Evolutionary conservation across 2,329 filamentous ascomycete genomes (phyloP).

Genomic region (Verticillium albo-atrum): DNA sequence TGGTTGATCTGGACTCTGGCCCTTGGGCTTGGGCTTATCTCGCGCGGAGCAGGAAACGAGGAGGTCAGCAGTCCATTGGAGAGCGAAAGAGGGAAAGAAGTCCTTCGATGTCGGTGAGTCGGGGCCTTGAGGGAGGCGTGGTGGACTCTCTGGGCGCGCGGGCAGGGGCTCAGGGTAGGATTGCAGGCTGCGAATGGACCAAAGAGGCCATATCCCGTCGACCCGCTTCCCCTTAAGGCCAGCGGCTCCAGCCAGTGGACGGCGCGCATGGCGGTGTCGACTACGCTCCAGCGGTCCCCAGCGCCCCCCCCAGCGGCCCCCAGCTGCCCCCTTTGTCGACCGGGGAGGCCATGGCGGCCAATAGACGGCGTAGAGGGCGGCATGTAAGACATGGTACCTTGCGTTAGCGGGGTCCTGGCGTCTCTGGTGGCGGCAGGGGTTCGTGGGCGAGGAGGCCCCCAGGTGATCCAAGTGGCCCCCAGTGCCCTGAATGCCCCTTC

Average conservation of each 20-base stretch:
- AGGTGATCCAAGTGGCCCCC: not conserved
- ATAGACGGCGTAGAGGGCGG: not conserved
- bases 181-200: slow-evolving; percentile 9
- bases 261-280: not conserved
- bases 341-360: not conserved
- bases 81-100: slow-evolving; percentile 10
- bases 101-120: slow-evolving; percentile 4
- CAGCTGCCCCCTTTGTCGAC: not conserved
- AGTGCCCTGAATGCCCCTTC: not conserved
- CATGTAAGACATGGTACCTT: not conserved
- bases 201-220: slow-evolving; percentile 7
- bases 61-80: slow-evolving; percentile 8
- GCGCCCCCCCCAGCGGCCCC: not conserved
- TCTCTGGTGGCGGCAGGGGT: not conserved
- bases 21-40: slow-evolving; percentile 9
- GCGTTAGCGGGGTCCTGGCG: not conserved
- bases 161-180: slow-evolving; percentile 4
- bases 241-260: slow-evolving; percentile 1
- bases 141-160: slow-evolving; percentile 1
- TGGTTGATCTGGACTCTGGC: slow-evolving; percentile 8
- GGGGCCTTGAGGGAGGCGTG: slow-evolving; percentile 3
- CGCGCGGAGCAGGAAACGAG: slow-evolving; percentile 4
- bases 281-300: not conserved
- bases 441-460: not conserved
- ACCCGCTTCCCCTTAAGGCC: slow-evolving; percentile 1